Conservation (phyloP, 768 basidiomycete species). For the Tricholoma matsutake region DNA sequence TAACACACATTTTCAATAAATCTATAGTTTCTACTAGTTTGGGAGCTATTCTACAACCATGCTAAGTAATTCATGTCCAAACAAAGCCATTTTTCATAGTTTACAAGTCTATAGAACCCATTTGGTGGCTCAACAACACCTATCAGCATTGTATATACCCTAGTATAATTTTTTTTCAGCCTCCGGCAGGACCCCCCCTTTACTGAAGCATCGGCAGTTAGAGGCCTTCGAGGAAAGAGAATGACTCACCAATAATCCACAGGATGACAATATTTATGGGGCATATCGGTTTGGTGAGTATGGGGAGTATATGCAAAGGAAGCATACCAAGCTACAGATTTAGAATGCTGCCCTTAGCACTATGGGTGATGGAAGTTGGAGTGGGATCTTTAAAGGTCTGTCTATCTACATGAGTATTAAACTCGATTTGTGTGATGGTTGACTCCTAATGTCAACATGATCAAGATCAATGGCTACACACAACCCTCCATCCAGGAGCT, state of each 20-base stretch:
- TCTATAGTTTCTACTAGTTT: too few relatives aligned
- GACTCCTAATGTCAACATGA: constrained; percentile 2
- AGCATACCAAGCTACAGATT: constrained; percentile 86
- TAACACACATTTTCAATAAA: too few relatives aligned
- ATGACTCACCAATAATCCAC: constrained; percentile 12
- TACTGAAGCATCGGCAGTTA: constrained; percentile 37
- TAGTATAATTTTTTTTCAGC: too few relatives aligned
- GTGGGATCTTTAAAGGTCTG: constrained; percentile 67
- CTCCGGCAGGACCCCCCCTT: too few relatives aligned
- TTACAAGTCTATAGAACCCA: too few relatives aligned
- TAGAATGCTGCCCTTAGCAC: constrained; percentile 53
- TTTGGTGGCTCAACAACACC: too few relatives aligned
- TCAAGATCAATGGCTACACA: constrained; percentile 88
- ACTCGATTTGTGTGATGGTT: not conserved
- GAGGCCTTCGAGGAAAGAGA: constrained; percentile 23
- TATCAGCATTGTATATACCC: too few relatives aligned
- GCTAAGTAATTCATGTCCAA: too few relatives aligned
- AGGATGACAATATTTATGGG: constrained; percentile 59
- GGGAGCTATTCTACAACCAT: too few relatives aligned
- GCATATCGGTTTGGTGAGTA: constrained; percentile 78
- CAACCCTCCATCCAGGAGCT: constrained; percentile 84
- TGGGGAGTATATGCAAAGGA: constrained; percentile 87
- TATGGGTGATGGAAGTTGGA: constrained; percentile 22
- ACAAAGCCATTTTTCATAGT: too few relatives aligned
- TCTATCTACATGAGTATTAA: constrained; percentile 70